phyloP scores from a whole-genome alignment of 2,329 filamentous ascomycete species.

The Huntiella abstrusa region DNA sequence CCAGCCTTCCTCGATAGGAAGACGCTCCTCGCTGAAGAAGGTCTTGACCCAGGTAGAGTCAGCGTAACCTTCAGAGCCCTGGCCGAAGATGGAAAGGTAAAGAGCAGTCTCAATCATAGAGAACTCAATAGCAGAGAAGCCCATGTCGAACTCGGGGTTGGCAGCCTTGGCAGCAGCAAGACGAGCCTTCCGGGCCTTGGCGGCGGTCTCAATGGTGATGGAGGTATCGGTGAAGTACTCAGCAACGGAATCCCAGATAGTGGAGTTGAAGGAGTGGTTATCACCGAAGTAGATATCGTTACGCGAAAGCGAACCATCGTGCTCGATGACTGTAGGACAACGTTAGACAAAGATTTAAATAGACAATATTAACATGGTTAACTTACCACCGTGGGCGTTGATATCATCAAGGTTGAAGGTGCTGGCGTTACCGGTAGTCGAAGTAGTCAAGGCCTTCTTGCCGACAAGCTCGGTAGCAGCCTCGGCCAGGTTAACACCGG shows the following conservation, averaged over 20 bases:
- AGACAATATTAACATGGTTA: background rate
- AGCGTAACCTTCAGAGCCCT: constrained; percentile 13
- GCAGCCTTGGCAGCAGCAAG: constrained; percentile 14
- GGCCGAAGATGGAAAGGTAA: constrained; percentile 14
- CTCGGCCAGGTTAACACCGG: constrained; percentile 12
- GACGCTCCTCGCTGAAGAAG: constrained; percentile 12
- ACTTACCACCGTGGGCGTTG: constrained; percentile 13
- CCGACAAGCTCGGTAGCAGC: constrained; percentile 12
- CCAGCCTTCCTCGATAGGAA: constrained; percentile 10
- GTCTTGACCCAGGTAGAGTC: constrained; percentile 12
- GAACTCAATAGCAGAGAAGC: constrained; percentile 10
- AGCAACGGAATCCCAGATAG: constrained; percentile 15
- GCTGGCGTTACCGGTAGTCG: constrained; percentile 15
- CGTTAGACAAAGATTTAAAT: background rate
- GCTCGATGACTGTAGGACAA: constrained; percentile 17
- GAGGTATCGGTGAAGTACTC: constrained; percentile 13
- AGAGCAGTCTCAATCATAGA: constrained; percentile 14
- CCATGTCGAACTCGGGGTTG: constrained; percentile 15
- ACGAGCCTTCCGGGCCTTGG: constrained; percentile 15
- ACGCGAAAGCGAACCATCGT: constrained; percentile 18
- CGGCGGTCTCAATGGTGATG: constrained; percentile 17
- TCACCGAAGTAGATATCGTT: constrained; percentile 17
- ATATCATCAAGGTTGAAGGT: constrained; percentile 18
- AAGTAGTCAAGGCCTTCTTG: constrained; percentile 13
- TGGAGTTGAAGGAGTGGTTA: constrained; percentile 16